Conservation (phyloP, 805 yeast species). For the Metschnikowia amazonensis region DNA sequence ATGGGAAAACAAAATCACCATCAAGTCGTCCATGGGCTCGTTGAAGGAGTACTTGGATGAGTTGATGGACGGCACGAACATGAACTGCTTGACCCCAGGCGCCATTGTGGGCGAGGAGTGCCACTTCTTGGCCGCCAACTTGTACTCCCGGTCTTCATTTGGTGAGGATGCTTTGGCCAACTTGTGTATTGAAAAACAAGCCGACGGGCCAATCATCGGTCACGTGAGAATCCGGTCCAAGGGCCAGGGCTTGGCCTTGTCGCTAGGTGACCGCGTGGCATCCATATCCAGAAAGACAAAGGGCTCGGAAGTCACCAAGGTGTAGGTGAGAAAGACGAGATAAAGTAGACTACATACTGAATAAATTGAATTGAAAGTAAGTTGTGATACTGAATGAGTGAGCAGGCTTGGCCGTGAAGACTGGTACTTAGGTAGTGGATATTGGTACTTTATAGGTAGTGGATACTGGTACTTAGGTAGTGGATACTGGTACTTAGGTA, state of each 20-base stretch:
- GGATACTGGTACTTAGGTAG: too few species aligned
- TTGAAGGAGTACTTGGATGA: conserved; percentile 76
- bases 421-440: too few species aligned
- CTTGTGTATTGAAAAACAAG: conserved; percentile 81
- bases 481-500: too few species aligned
- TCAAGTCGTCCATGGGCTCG: conserved; percentile 62
- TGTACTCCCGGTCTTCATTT: conserved; percentile 87
- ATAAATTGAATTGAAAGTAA: background rate
- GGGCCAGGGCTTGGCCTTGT: conserved; percentile 95
- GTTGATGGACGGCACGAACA: conserved; percentile 79
- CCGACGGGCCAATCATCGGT: conserved; percentile 76
- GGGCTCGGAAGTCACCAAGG: conserved; percentile 17
- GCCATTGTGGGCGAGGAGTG: conserved; percentile 89
- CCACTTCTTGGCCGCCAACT: conserved; percentile 87
- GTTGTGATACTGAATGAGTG: too few species aligned
- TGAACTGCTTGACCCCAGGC: conserved; percentile 90
- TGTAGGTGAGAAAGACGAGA: conserved; percentile 3
- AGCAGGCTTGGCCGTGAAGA: too few species aligned
- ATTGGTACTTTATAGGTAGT: too few species aligned
- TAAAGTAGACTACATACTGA: background rate
- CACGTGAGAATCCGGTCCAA: conserved; percentile 95
- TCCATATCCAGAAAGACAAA: conserved; percentile 57
- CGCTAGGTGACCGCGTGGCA: conserved; percentile 92
- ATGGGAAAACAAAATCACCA: conserved; percentile 97
- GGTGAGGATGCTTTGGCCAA: conserved; percentile 98